Evolutionary conservation across 805 yeast genomes (phyloP), one percentile per base, ranked within the genome.

Genomic region (Wickerhamiella kurtzmanii): DNA sequence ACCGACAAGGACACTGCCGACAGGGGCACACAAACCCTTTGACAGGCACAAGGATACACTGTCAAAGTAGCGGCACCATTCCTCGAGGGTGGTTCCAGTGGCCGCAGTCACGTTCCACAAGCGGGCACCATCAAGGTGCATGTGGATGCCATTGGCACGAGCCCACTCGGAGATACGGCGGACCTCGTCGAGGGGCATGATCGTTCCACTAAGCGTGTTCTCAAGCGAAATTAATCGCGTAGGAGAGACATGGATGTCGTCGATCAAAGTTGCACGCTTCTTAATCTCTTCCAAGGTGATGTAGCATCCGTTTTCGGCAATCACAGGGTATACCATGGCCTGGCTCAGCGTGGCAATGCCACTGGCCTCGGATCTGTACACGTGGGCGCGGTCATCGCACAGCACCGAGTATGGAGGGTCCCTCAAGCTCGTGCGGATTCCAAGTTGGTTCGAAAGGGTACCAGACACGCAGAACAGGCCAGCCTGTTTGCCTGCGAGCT

Each of bases 81-180:
- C 84, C 15, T 43, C 18, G 50, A 87, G 64, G 16, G 85, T 66
- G 35, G 82, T 69, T 21, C 82, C 86, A 8, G 85, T 76, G 22
- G 74, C 88, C 11, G 74, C 82, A 37, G 78, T 69, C n/a, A 96
- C 96, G 62, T 83, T 84, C 88, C 94, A 87, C 44, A 88, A 66
- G 56, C 97, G 74, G n/a, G 96, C 97, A 52, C 96, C 97, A 62
- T 88, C 97, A 56, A 87, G 76, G 59, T 89, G 96, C 54, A 87
- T 63, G 47, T 68, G 72, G 47, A 84, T 64, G 46, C 69, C 70
- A 54, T 79, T 70, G 22, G 66, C 73, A 45, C 71, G 69, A 52
- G 89, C 84, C 72, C 83, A 88, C 38, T 66, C 71, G 39, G 81
- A 73, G 56, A 88, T 88, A 48, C 76, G 74, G 48, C 67, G 66